These are phyloP conservation scores for Butyriboletus appendiculatus DNA, from an alignment of 1,284 basidiomycete species.

Conservation along the genomic window DNA sequence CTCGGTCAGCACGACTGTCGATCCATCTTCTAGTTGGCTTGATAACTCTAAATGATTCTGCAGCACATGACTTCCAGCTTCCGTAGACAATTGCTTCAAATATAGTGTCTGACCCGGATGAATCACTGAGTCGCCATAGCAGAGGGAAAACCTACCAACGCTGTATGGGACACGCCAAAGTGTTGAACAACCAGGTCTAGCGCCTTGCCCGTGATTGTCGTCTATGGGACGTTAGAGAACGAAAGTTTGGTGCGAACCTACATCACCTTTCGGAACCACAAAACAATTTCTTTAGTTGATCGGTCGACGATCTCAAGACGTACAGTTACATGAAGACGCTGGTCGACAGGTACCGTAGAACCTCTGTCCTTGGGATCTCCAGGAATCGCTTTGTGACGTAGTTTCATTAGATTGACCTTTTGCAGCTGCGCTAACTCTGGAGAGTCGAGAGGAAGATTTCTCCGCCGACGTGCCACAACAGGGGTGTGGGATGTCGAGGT, in stretches of 20 bases:
- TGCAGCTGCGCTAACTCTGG: conserved; percentile 54
- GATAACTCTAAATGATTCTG: conserved; percentile 44
- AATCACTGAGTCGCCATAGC: not conserved
- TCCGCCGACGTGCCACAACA: conserved; percentile 24
- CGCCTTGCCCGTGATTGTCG: conserved; percentile 46
- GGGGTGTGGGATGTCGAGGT: conserved; percentile 21
- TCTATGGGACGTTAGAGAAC: conserved; percentile 34
- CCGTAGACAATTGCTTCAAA: conserved; percentile 28
- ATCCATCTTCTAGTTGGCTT: conserved; percentile 46
- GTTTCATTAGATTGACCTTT: conserved; percentile 67
- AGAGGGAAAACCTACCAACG: conserved; percentile 18
- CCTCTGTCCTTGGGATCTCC: conserved; percentile 57
- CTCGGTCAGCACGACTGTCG: conserved; percentile 31
- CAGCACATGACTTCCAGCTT: conserved; percentile 28
- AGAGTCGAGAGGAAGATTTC: conserved; percentile 47
- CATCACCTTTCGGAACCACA: conserved; percentile 69
- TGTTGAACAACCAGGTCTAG: conserved; percentile 47
- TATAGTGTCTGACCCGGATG: conserved; percentile 32
- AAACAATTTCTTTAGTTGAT: conserved; percentile 39
- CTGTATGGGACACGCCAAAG: conserved; percentile 34
- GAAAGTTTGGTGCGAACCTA: conserved; percentile 1
- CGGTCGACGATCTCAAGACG: conserved; percentile 21
- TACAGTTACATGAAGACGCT: conserved; percentile 60
- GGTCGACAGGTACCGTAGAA: conserved; percentile 46
- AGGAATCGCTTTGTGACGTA: conserved; percentile 67